phyloP scores from a whole-genome alignment of 805 yeast genomes.

The Suhomyces vadensis region DNA sequence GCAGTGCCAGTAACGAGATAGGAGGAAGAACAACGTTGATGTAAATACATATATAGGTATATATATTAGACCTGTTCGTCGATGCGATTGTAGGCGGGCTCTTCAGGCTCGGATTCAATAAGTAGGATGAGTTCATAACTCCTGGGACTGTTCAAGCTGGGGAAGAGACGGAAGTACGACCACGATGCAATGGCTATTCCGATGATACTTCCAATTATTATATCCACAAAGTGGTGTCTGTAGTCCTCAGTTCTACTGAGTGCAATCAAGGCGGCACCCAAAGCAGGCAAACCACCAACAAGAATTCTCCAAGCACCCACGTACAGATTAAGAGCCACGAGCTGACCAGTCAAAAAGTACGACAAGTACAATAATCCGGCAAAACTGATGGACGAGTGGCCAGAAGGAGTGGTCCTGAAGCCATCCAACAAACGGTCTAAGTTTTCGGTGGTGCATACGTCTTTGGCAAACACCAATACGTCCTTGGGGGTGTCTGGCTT shows the following conservation, averaged over 20 bases:
- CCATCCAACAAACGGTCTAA: slow-evolving; percentile 57
- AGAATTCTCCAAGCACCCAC: slow-evolving; percentile 66
- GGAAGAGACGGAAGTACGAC: slow-evolving; percentile 57
- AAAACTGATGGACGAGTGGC: slow-evolving; percentile 73
- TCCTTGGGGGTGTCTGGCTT: slow-evolving; percentile 53
- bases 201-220: slow-evolving; percentile 66
- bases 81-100: slow-evolving; percentile 12
- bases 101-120: slow-evolving; percentile 13
- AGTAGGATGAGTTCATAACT: slow-evolving; percentile 44
- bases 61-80: slow-evolving; percentile 1
- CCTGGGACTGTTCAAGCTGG: slow-evolving; percentile 30
- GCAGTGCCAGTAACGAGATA: slow-evolving; percentile 72
- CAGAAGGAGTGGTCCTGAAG: slow-evolving; percentile 80
- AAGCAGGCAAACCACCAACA: slow-evolving; percentile 52
- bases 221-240: slow-evolving; percentile 89
- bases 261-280: slow-evolving; percentile 78
- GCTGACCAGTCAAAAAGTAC: slow-evolving; percentile 69
- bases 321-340: slow-evolving; percentile 43
- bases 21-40: slow-evolving; percentile 85
- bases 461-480: slow-evolving; percentile 57
- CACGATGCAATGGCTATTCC: slow-evolving; percentile 64
- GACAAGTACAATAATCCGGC: slow-evolving; percentile 65
- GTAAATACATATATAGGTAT: slow-evolving; percentile 42
- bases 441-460: slow-evolving; percentile 62
- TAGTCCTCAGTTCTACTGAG: slow-evolving; percentile 87